Evolutionary conservation across 805 yeast species (phyloP).

Genomic region (Lachancea thermotolerans): DNA sequence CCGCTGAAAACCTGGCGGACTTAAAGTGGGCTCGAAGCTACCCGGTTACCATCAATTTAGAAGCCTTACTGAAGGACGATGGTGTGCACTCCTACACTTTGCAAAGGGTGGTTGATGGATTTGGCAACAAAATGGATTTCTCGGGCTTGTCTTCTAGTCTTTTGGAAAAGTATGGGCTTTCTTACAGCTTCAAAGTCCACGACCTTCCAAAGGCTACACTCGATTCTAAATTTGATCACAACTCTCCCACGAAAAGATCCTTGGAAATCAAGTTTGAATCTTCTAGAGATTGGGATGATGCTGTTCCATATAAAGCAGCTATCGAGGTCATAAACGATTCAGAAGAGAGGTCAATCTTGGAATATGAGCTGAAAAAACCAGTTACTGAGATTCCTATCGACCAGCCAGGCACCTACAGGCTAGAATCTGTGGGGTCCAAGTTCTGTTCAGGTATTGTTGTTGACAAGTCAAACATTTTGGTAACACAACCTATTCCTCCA

Average conservation of each 20-base stretch:
- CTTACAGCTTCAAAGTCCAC: conserved; percentile 45
- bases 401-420: conserved; percentile 59
- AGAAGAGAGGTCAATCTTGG: conserved; percentile 14
- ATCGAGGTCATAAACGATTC: conserved; percentile 30
- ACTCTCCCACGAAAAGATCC: conserved; percentile 35
- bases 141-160: conserved; percentile 26
- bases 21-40: conserved; percentile 39
- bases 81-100: conserved; percentile 55
- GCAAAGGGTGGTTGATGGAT: conserved; percentile 55
- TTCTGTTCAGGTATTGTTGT: conserved; percentile 61
- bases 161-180: conserved; percentile 32
- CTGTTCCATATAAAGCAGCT: conserved; percentile 33
- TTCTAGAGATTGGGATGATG: conserved; percentile 17
- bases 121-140: conserved; percentile 52
- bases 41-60: conserved; percentile 39
- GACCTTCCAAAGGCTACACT: conserved; percentile 48
- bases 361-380: conserved; percentile 23
- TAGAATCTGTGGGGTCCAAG: conserved; percentile 48
- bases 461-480: conserved; percentile 47
- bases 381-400: conserved; percentile 35
- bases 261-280: conserved; percentile 30
- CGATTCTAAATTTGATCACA: conserved; percentile 33
- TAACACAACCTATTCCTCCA: conserved; percentile 56
- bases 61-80: conserved; percentile 35
- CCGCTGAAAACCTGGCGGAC: conserved; percentile 33